Percentiles rank a stretch among this genome's conserved stretches.
Conservation (phyloP, 2,329 filamentous ascomycete species). For the Stachybotrys elegans region DNA sequence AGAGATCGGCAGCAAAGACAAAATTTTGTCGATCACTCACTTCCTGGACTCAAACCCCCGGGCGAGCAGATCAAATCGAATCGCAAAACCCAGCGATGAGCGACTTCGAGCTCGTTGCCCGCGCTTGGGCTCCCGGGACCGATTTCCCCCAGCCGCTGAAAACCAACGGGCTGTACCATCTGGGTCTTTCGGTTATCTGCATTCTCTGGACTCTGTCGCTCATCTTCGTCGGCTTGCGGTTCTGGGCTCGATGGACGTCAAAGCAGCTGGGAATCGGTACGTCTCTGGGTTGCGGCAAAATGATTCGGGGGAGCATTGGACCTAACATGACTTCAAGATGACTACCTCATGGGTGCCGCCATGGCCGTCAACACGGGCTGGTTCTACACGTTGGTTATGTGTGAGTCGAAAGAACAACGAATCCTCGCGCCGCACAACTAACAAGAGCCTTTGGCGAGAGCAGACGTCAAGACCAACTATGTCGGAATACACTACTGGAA, state of each 20-base stretch:
- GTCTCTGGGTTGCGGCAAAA: conserved; percentile 1
- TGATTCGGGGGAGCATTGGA: background rate
- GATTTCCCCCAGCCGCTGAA: conserved; percentile 9
- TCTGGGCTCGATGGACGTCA: conserved; percentile 9
- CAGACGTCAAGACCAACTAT: conserved; percentile 12
- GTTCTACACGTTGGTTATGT: conserved; percentile 15
- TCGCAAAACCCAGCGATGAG: too few species aligned
- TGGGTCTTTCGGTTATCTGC: conserved; percentile 11
- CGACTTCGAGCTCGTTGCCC: conserved; percentile 6
- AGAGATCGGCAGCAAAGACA: too few species aligned
- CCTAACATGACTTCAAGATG: conserved; percentile 11
- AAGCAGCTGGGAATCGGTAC: conserved; percentile 12
- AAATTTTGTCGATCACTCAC: too few species aligned
- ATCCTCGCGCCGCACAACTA: background rate
- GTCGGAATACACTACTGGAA: conserved; percentile 12
- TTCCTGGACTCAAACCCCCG: too few species aligned
- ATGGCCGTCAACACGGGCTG: conserved; percentile 12
- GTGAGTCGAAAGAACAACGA: conserved; percentile 9
- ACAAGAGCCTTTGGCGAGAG: background rate
- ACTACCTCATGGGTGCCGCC: conserved; percentile 16
- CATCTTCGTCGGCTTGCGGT: conserved; percentile 6
- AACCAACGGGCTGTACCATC: conserved; percentile 11
- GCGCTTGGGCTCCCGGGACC: conserved; percentile 12
- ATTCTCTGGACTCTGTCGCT: conserved; percentile 10
- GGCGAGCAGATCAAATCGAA: too few species aligned